Conservation (phyloP, 2,329 filamentous ascomycete genomes). For the Epichloe gansuensis region DNA sequence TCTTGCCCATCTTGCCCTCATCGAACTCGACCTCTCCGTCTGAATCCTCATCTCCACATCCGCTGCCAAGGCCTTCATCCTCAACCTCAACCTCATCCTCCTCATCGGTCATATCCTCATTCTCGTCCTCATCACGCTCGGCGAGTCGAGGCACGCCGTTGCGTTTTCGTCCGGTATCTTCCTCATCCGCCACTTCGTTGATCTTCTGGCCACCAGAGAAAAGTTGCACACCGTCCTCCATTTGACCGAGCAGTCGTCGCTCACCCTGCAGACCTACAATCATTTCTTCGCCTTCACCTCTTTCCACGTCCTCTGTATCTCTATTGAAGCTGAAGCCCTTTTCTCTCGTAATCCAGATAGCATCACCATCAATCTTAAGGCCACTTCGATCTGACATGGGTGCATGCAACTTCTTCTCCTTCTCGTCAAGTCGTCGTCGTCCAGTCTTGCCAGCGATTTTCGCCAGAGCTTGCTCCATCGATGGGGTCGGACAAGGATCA, state of each 20-base stretch:
- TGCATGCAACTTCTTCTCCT: conserved; percentile 91
- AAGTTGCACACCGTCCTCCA: conserved; percentile 69
- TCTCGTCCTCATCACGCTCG: conserved; percentile 48
- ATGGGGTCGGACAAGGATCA: conserved; percentile 90
- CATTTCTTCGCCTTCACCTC: conserved; percentile 89
- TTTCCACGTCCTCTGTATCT: conserved; percentile 54
- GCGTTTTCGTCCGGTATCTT: conserved; percentile 48
- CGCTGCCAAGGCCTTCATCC: conserved; percentile 41
- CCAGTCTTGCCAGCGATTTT: conserved; percentile 76
- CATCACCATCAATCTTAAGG: conserved; percentile 91
- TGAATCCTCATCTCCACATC: conserved; percentile 37
- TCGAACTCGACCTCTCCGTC: conserved; percentile 45
- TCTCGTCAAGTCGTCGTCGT: conserved; percentile 75
- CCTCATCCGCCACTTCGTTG: conserved; percentile 37
- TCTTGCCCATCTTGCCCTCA: conserved; percentile 46
- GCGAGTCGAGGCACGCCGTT: conserved; percentile 47
- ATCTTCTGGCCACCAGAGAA: conserved; percentile 70
- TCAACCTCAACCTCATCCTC: conserved; percentile 17
- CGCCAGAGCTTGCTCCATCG: conserved; percentile 74
- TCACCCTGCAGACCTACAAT: conserved; percentile 82
- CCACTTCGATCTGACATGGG: conserved; percentile 98
- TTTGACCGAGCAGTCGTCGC: conserved; percentile 69
- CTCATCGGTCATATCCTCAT: conserved; percentile 29
- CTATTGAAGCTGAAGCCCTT: conserved; percentile 66
- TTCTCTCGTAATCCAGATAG: conserved; percentile 72